Base-by-base conservation (phyloP, 164 flowering plant genomes). In the Platanus orientalis region DNA sequence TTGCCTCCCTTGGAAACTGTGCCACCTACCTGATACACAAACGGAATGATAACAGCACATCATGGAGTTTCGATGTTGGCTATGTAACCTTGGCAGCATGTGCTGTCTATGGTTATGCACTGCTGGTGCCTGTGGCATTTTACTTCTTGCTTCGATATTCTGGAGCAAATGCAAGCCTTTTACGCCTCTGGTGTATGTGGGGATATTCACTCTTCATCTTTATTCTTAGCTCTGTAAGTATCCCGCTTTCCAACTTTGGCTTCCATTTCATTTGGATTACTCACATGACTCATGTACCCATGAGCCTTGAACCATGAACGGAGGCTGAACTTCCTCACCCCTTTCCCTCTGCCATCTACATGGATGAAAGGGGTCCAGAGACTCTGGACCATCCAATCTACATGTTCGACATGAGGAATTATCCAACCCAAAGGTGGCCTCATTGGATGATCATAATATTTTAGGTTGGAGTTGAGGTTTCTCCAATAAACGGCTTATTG, bases 181-280 rank as follows among this genome's bases (percentile, higher is more conserved):
- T 88, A 40, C 82, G 82, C 58, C 80, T 95, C 52, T 95, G 96
- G 98, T 95, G 98, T 84, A 69, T 95, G 88, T 95, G 99, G 98
- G 99, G 99, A 62, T 95, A 95, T 73, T 95, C 99, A 59, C 98
- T 95, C 72, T 84, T 79, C 78, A 66, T 84, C 69, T 81, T 95
- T 54, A 29, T 95, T 69, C 72, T 72, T 28, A 76, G 77, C 71
- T 78, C 90, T 48, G 99, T 95, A 79, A 95, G 96, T 80, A 55
- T 58, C 67, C 39, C 25, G 48, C 2, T 19, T 45, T 45, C 16
- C 57, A 20, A 47, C 36, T 21, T 2, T n/a, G 51, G 17, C 52
- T 52, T 61, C 26, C 24, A 34, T 57, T 47, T 62, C 47, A 0
- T 6, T 51, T 58, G 30, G 23, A 28, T 40, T 32, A 10, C 34